Evolutionary conservation across 495 filamentous ascomycete species (phyloP), one percentile per base, ranked within the genome.

Genomic region (Niebla homalea): DNA sequence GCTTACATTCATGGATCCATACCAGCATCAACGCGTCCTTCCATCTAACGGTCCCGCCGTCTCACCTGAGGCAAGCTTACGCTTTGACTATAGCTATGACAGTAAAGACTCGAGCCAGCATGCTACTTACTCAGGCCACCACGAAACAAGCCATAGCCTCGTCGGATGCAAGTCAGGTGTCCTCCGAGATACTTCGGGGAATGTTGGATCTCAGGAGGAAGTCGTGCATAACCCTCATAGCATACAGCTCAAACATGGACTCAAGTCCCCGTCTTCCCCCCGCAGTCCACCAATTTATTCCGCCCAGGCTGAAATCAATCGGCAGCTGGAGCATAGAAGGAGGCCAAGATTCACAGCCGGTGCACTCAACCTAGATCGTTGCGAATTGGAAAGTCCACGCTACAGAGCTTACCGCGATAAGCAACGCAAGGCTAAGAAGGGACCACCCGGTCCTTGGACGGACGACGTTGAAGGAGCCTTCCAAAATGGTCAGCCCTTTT

Each of bases 401-500:
- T 74, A 70, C 63, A 56, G 62, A 36, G 67, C 78, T 49, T 95
- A 92, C 65, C 75, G 88, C 54, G 74, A 74, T 45, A 77, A 81
- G 53, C 84, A 87, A 62, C 73, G 71, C 49, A 70, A 72, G 51
- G 69, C 70, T 49, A 73, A 37, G 21, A 52, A 36, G 19, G 36
- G 7, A 43, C 18, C 70, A n/a, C 74, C 77, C 53, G 64, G 75
- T 47, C 70, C 83, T 56, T 97, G 90, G 90, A 83, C 88, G 5
- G 81, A 89, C 54, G 68, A 81, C 54, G 65, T 96, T 15, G 92
- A 98, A 63, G 74, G 82, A 62, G 84, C 86, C 16, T 97, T 98
- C 60, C 80, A 92, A 60, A 83, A 87, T 67, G 90, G 92, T 96
- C 70, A 36, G 16, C 8, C 39, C 18, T 69, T 73, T 56, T 29